These are phyloP conservation scores for Coniophora puteana DNA, from an alignment of 1,284 basidiomycete species.

Conservation along the genomic window DNA sequence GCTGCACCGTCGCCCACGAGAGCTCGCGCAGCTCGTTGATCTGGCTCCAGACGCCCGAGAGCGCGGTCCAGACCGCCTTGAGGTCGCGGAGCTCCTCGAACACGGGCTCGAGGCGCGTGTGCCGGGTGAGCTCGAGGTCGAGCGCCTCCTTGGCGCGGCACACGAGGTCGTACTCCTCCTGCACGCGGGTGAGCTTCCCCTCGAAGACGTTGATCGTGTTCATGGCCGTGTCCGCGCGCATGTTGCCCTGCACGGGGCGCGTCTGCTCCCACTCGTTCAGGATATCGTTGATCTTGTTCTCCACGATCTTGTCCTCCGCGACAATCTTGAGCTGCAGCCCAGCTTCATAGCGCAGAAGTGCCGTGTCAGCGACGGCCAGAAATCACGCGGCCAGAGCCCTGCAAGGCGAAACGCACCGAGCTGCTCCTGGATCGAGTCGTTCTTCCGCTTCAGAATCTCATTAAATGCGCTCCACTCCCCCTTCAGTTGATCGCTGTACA, in stretches of 20 bases:
- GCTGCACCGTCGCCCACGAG: slow-evolving; percentile 90
- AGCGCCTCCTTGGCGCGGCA: slow-evolving; percentile 96
- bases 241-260: slow-evolving; percentile 92
- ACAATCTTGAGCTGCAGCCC: slow-evolving; percentile 97
- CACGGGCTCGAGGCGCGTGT: slow-evolving; percentile 90
- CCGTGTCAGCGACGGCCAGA: slow-evolving; percentile 5
- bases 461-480: slow-evolving; percentile 99
- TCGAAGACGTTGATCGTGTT: slow-evolving; percentile 95
- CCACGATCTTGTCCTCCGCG: slow-evolving; percentile 98
- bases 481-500: slow-evolving; percentile 95
- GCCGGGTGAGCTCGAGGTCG: slow-evolving; percentile 86
- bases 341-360: slow-evolving; percentile 59
- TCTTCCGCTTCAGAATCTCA: slow-evolving; percentile 97
- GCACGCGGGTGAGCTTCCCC: slow-evolving; percentile 81
- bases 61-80: slow-evolving; percentile 98
- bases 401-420: slow-evolving; percentile 51
- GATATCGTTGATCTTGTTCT: slow-evolving; percentile 89
- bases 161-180: slow-evolving; percentile 93
- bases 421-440: slow-evolving; percentile 97
- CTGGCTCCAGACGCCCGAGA: slow-evolving; percentile 96
- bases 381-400: background rate
- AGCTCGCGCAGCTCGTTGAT: slow-evolving; percentile 87
- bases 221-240: slow-evolving; percentile 94
- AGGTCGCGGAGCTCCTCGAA: slow-evolving; percentile 95
- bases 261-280: slow-evolving; percentile 94